phyloP scores from a whole-genome alignment of 1,139 yeast species.

The Yamadazyma songkhlaensis region DNA sequence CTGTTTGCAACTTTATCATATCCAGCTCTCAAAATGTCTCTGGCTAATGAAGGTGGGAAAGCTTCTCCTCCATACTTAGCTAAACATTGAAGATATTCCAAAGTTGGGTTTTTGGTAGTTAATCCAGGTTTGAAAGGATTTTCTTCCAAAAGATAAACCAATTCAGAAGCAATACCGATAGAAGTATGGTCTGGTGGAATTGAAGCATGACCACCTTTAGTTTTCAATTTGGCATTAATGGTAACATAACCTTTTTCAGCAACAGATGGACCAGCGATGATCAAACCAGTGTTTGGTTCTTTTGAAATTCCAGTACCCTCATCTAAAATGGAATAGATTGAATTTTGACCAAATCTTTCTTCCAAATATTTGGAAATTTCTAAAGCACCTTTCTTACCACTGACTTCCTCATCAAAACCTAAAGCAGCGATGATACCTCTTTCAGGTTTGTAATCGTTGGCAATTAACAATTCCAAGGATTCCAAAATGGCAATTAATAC shows the following conservation, averaged over 20 bases:
- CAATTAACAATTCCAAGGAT: slow-evolving; percentile 33
- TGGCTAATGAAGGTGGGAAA: slow-evolving; percentile 20
- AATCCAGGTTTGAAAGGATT: slow-evolving; percentile 35
- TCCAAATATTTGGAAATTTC: slow-evolving; percentile 22
- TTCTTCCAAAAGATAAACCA: slow-evolving; percentile 33
- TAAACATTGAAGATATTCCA: slow-evolving; percentile 27
- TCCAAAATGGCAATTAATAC: slow-evolving; percentile 38
- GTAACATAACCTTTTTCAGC: slow-evolving; percentile 44
- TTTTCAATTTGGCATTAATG: slow-evolving; percentile 29
- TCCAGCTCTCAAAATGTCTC: slow-evolving; percentile 33
- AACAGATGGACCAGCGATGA: slow-evolving; percentile 37
- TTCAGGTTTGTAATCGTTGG: slow-evolving; percentile 27
- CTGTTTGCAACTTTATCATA: slow-evolving; percentile 31
- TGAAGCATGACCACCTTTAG: slow-evolving; percentile 48
- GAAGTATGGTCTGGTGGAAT: slow-evolving; percentile 47
- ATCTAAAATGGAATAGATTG: slow-evolving; percentile 39
- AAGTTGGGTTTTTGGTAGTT: slow-evolving; percentile 31
- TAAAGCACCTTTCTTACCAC: slow-evolving; percentile 37
- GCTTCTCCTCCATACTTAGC: slow-evolving; percentile 29
- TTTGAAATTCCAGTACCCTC: slow-evolving; percentile 37
- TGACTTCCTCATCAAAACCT: slow-evolving; percentile 46
- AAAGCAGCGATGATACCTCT: slow-evolving; percentile 40
- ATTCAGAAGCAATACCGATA: slow-evolving; percentile 43
- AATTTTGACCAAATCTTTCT: slow-evolving; percentile 28
- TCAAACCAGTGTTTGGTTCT: slow-evolving; percentile 27